Conservation (phyloP, 2,329 filamentous ascomycete genomes). For the Pseudogymnoascus sp. region DNA sequence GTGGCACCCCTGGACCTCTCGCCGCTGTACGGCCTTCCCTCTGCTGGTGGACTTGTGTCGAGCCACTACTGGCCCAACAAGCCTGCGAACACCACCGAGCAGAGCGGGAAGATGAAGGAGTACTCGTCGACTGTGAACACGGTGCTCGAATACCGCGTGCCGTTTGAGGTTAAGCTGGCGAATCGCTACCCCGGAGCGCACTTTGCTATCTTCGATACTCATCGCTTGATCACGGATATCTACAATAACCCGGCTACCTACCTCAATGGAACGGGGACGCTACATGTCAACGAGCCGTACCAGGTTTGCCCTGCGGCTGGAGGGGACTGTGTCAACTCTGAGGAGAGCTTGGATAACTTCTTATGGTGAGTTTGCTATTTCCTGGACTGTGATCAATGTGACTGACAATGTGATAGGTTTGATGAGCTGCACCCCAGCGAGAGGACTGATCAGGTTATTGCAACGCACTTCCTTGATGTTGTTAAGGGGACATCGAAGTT, state of each 20-base stretch:
- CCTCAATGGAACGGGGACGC: slow-evolving; percentile 49
- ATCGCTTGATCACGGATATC: slow-evolving; percentile 57
- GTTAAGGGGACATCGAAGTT: slow-evolving; percentile 36
- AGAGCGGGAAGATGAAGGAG: slow-evolving; percentile 39
- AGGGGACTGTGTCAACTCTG: slow-evolving; percentile 31
- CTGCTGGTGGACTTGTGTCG: slow-evolving; percentile 34
- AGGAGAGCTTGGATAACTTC: slow-evolving; percentile 47
- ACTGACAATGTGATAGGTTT: slow-evolving; percentile 16
- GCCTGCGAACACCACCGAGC: slow-evolving; percentile 39
- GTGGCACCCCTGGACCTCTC: slow-evolving; percentile 56
- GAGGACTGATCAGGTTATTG: slow-evolving; percentile 50
- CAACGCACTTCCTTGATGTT: slow-evolving; percentile 46
- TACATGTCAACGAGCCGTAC: slow-evolving; percentile 48
- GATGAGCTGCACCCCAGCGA: slow-evolving; percentile 66
- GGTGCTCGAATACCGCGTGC: slow-evolving; percentile 41
- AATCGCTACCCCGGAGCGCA: slow-evolving; percentile 48
- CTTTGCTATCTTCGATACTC: slow-evolving; percentile 59
- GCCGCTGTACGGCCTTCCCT: slow-evolving; percentile 52
- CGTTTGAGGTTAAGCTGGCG: slow-evolving; percentile 36
- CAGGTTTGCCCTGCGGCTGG: slow-evolving; percentile 40
- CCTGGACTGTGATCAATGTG: background rate
- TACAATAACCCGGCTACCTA: slow-evolving; percentile 51
- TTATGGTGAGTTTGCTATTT: slow-evolving; percentile 47
- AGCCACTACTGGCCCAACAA: slow-evolving; percentile 38
- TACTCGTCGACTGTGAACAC: slow-evolving; percentile 43